Conservation (phyloP, 306 rosid species). For the Fragaria iinumae region DNA sequence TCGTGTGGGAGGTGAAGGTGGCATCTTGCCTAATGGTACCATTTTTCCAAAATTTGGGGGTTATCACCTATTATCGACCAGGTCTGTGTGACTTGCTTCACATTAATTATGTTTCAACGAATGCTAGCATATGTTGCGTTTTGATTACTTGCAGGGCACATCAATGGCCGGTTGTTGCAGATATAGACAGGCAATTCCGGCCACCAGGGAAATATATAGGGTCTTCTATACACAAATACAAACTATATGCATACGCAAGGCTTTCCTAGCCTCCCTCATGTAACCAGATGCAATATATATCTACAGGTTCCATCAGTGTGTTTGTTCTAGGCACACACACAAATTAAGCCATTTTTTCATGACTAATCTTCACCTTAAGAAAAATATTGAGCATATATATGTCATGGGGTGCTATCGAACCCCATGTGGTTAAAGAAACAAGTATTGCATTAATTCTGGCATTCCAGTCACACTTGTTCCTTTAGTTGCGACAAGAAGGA, state of each 20-base stretch:
- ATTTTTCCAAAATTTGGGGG: conserved; percentile 66
- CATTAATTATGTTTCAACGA: no score
- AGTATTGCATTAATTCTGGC: conserved; percentile 59
- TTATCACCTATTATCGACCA: conserved; percentile 73
- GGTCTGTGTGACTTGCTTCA: conserved; percentile 18
- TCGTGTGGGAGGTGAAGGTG: conserved; percentile 77
- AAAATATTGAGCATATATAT: conserved; percentile 44
- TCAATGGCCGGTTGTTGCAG: conserved; percentile 59
- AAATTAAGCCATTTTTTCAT: conserved; percentile 58
- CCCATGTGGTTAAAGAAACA: conserved; percentile 1
- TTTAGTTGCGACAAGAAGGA: conserved; percentile 61
- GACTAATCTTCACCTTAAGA: conserved; percentile 47
- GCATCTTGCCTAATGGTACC: conserved; percentile 42
- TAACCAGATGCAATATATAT: conserved; percentile 52
- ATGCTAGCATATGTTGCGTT: neutral
- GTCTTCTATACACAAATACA: conserved; percentile 48
- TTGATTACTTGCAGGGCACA: conserved; percentile 36
- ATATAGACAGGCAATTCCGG: conserved; percentile 52
- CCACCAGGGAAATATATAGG: conserved; percentile 38
- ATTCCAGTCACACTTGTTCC: conserved; percentile 65
- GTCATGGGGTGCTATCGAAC: conserved; percentile 57
- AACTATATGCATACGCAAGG: conserved; percentile 46
- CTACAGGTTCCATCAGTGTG: conserved; percentile 47
- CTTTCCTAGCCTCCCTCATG: conserved; percentile 76
- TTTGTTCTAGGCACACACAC: conserved; percentile 60